These are phyloP conservation scores for Diaporthe longicolla DNA, from an alignment of 2,329 filamentous ascomycete species.

Conservation along the genomic window DNA sequence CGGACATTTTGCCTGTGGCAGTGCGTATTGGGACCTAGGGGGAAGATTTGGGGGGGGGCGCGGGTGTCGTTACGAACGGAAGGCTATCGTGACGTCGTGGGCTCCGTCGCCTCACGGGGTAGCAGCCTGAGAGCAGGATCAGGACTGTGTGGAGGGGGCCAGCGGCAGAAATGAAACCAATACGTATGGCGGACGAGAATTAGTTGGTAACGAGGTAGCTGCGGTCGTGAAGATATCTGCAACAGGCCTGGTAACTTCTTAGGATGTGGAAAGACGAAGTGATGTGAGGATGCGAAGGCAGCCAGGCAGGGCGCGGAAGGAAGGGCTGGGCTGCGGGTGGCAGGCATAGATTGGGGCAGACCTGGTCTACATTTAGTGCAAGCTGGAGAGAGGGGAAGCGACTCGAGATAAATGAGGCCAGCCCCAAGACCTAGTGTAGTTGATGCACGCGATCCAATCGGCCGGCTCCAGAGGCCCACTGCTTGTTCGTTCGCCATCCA, in stretches of 20 bases:
- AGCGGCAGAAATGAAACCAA: not conserved
- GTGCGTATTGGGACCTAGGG: constrained; percentile 40
- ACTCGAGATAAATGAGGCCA: not conserved
- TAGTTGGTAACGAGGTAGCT: not conserved
- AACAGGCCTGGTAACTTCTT: not conserved
- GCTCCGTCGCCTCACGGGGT: constrained; percentile 33
- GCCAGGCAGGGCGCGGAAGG: not conserved
- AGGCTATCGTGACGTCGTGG: constrained; percentile 38
- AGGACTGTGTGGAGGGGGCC: not conserved
- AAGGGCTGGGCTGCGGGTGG: not conserved
- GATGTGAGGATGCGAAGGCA: constrained; percentile 6
- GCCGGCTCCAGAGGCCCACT: constrained; percentile 5
- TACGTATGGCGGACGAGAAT: not conserved
- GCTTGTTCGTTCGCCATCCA: constrained; percentile 16
- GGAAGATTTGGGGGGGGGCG: not conserved
- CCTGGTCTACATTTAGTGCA: not conserved
- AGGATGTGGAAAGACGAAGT: not conserved
- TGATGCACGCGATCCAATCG: not conserved
- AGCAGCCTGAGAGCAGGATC: constrained; percentile 1
- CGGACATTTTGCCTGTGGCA: constrained; percentile 68
- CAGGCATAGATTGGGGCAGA: not conserved
- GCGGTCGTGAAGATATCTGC: not conserved
- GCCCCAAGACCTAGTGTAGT: not conserved
- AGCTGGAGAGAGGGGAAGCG: no score
- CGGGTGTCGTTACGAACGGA: not conserved